phyloP scores from a whole-genome alignment of 1,284 basidiomycete species.

The Sphaerobolus stellatus region DNA sequence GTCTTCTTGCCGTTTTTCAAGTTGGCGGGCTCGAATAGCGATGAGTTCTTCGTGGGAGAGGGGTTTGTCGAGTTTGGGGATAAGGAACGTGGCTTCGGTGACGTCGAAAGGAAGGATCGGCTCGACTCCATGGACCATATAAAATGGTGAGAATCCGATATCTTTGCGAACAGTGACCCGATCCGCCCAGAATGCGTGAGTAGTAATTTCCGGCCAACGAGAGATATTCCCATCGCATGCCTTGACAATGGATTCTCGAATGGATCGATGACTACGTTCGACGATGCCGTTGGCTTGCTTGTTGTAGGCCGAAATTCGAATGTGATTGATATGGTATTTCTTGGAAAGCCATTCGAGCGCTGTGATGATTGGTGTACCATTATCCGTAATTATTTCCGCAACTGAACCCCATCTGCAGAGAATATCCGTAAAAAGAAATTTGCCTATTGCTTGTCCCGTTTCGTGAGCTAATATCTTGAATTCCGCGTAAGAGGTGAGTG shows the following conservation, averaged over 20 bases:
- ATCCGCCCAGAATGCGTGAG: neutral
- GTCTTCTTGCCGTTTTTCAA: too few species aligned
- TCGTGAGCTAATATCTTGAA: neutral
- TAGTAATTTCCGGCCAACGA: neutral
- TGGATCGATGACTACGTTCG: slow-evolving; percentile 28
- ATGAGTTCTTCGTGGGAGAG: too few species aligned
- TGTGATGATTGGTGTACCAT: slow-evolving; percentile 29
- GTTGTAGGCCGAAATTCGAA: slow-evolving; percentile 26
- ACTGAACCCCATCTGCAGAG: slow-evolving; percentile 30
- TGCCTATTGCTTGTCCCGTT: slow-evolving; percentile 20
- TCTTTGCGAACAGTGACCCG: neutral
- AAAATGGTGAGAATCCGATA: too few species aligned
- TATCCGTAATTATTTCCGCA: slow-evolving; percentile 26
- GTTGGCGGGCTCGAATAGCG: too few species aligned
- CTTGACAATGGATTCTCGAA: slow-evolving; percentile 25
- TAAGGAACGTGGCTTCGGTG: too few species aligned
- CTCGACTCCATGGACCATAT: too few species aligned
- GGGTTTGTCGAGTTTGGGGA: too few species aligned
- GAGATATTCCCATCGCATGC: slow-evolving; percentile 19
- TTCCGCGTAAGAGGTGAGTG: neutral
- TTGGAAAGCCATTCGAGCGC: slow-evolving; percentile 31
- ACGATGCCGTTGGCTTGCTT: slow-evolving; percentile 33
- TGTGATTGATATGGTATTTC: slow-evolving; percentile 23
- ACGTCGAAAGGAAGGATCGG: too few species aligned
- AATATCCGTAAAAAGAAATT: slow-evolving; percentile 32